Conservation (phyloP, 2,329 filamentous ascomycete species). For the Bipolaris gigantea region DNA sequence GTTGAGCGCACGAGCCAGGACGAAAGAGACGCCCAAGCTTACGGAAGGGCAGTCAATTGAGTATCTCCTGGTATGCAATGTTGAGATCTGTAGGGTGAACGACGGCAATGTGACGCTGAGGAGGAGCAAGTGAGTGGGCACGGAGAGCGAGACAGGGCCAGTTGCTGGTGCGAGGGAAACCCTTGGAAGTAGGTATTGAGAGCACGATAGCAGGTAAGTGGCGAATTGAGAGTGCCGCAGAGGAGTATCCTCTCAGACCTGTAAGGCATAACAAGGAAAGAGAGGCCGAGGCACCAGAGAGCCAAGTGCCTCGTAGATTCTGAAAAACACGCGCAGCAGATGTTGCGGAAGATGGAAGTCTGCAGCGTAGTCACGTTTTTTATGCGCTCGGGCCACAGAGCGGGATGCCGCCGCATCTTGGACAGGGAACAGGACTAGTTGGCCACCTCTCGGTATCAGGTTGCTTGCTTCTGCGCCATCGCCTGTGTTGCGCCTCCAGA, state of each 20-base stretch:
- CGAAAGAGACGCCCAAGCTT: constrained; percentile 16
- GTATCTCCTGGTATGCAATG: not conserved
- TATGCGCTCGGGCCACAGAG: constrained; percentile 22
- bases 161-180: constrained; percentile 29
- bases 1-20: constrained; percentile 35
- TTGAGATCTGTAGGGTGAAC: not conserved
- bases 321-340: constrained; percentile 8
- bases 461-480: constrained; percentile 25
- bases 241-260: not conserved
- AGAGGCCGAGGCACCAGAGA: not conserved
- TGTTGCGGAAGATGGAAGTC: constrained; percentile 14
- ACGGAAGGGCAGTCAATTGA: constrained; percentile 8
- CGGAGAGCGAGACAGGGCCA: constrained; percentile 15
- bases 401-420: constrained; percentile 14
- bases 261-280: not conserved
- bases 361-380: constrained; percentile 21
- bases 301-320: not conserved
- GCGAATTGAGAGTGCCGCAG: constrained; percentile 10
- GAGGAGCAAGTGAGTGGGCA: constrained; percentile 12
- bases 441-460: constrained; percentile 18
- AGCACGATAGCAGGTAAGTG: constrained; percentile 16
- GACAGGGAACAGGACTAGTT: constrained; percentile 16
- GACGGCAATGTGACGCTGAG: constrained; percentile 4
- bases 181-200: constrained; percentile 15
- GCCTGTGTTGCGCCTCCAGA: constrained; percentile 23